A percentile compares a stretch with the other conserved stretches of the same genome.
phyloP scores from a whole-genome alignment of 805 yeast species.

The Starmerella stigmatis region DNA sequence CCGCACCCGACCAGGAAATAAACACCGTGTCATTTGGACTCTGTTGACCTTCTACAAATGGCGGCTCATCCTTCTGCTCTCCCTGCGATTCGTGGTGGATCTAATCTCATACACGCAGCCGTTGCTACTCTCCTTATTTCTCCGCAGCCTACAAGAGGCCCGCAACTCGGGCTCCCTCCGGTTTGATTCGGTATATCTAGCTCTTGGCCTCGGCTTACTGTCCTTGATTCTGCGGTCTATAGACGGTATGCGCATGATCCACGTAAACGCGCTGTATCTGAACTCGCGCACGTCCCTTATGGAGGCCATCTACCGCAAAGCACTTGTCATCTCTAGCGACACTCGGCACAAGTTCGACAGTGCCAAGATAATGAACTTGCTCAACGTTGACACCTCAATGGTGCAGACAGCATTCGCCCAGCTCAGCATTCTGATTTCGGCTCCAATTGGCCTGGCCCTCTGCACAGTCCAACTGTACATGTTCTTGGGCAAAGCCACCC shows the following conservation, averaged over 20 bases:
- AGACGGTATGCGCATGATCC: neutral
- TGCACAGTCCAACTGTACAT: constrained; percentile 63
- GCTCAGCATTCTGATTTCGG: constrained; percentile 73
- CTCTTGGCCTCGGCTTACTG: neutral
- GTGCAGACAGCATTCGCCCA: constrained; percentile 67
- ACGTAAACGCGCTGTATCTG: neutral
- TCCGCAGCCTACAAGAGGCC: constrained; percentile 5
- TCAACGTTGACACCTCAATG: constrained; percentile 81
- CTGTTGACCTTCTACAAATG: constrained; percentile 1
- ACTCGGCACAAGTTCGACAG: constrained; percentile 56
- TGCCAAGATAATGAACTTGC: constrained; percentile 84
- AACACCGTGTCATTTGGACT: constrained; percentile 9
- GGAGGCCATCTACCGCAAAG: constrained; percentile 64
- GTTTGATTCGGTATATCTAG: neutral
- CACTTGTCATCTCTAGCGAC: constrained; percentile 52
- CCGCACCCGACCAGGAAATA: neutral
- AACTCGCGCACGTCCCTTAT: constrained; percentile 10
- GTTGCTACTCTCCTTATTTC: constrained; percentile 13
- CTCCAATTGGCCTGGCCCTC: constrained; percentile 71
- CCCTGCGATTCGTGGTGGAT: constrained; percentile 3
- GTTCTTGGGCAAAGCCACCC: constrained; percentile 72
- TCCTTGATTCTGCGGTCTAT: neutral
- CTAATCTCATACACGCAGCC: constrained; percentile 19
- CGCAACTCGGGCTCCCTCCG: no score
- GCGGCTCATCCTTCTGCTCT: constrained; percentile 2